Conservation (phyloP, 2,329 filamentous ascomycete species). For the Aspergillus aculeatus region DNA sequence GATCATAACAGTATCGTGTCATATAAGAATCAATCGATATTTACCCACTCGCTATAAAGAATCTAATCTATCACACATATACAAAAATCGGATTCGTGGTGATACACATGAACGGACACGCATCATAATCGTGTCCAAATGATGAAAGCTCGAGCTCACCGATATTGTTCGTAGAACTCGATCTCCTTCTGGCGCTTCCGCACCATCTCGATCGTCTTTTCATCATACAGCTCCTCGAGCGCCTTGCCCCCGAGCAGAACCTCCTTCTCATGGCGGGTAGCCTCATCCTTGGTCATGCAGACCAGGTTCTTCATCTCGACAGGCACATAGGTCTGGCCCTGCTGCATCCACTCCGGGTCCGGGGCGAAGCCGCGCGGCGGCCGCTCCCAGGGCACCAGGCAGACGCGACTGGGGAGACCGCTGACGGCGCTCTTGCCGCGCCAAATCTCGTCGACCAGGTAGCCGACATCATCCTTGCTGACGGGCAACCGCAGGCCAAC, state of each 20-base stretch:
- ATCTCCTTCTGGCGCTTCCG: constrained; percentile 68
- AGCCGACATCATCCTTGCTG: constrained; percentile 77
- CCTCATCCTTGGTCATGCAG: constrained; percentile 92
- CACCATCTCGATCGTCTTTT: constrained; percentile 65
- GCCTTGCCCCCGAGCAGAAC: constrained; percentile 68
- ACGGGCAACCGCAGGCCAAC: constrained; percentile 77
- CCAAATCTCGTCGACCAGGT: constrained; percentile 86
- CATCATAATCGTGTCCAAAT: too few species aligned
- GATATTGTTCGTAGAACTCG: constrained; percentile 52
- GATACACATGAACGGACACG: too few species aligned
- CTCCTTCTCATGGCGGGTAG: constrained; percentile 72
- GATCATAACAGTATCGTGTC: too few species aligned
- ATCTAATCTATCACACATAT: background rate
- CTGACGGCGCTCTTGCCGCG: constrained; percentile 79
- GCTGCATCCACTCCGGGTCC: constrained; percentile 57
- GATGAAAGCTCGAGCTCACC: constrained; percentile 28
- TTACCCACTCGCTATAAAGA: too few species aligned
- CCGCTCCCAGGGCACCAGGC: constrained; percentile 75
- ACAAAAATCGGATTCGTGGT: background rate
- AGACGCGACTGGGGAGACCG: constrained; percentile 74
- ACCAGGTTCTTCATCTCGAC: constrained; percentile 71
- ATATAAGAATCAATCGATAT: too few species aligned
- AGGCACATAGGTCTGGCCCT: constrained; percentile 75
- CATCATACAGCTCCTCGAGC: constrained; percentile 72
- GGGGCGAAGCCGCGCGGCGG: constrained; percentile 60